Evolutionary conservation across 352 stramenopile species (phyloP).

Genomic region (Pythium biforme): DNA sequence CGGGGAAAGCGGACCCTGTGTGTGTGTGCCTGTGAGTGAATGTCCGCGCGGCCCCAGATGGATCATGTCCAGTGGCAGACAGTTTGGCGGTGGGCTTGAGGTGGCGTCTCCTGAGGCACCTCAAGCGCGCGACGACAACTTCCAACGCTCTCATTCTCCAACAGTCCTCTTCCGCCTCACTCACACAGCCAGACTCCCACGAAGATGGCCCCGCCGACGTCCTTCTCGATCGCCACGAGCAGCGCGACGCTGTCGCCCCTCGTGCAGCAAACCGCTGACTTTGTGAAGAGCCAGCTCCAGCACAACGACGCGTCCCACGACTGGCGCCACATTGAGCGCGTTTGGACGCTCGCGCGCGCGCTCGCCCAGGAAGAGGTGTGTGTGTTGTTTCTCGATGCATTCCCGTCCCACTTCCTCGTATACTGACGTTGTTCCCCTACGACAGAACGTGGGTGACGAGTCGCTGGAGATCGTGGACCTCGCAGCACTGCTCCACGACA

Average conservation of each 20-base stretch:
- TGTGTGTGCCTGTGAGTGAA: not conserved
- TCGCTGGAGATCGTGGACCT: slow-evolving; percentile 80
- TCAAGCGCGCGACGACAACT: too few relatives aligned
- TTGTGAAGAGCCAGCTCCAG: slow-evolving; percentile 70
- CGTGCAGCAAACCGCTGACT: slow-evolving; percentile 67
- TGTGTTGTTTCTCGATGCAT: not conserved
- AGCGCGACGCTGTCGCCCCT: slow-evolving; percentile 34
- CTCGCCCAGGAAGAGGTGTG: slow-evolving; percentile 77
- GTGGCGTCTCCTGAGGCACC: too few relatives aligned
- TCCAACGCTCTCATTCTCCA: not conserved
- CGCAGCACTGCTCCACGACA: slow-evolving; percentile 85
- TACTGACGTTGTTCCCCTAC: not conserved
- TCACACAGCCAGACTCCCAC: too few relatives aligned
- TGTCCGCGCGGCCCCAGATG: not conserved
- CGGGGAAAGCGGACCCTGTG: slow-evolving; percentile 8
- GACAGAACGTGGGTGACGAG: slow-evolving; percentile 49
- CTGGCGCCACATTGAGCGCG: slow-evolving; percentile 87
- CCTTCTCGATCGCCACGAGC: slow-evolving; percentile 19
- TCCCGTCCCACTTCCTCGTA: too few relatives aligned
- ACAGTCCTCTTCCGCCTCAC: not conserved
- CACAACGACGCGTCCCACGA: slow-evolving; percentile 84
- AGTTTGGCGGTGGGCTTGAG: too few relatives aligned
- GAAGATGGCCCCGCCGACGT: slow-evolving; percentile 27
- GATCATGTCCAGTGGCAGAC: not conserved
- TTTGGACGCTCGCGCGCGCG: slow-evolving; percentile 70